Evolutionary conservation across 108 stramenopile species (phyloP).

Genomic region (Nitzschia palea): DNA sequence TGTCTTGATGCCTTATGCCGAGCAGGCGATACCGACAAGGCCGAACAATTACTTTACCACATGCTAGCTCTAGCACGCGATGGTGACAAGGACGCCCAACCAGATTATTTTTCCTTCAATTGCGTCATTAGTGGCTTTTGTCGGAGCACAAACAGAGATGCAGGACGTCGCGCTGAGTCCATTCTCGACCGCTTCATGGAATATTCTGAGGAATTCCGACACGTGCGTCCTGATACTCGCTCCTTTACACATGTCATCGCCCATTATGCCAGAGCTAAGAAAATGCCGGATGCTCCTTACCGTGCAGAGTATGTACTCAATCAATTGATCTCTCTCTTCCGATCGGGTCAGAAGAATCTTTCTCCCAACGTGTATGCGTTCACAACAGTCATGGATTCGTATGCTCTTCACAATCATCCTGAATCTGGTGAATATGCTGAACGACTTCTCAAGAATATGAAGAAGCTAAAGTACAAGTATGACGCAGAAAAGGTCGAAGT

Average conservation of each 20-base stretch:
- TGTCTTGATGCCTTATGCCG: slow-evolving; percentile 58
- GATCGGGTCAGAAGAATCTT: slow-evolving; percentile 50
- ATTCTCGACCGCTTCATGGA: slow-evolving; percentile 59
- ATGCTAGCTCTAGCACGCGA: slow-evolving; percentile 59
- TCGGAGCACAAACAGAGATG: slow-evolving; percentile 40
- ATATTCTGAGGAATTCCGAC: slow-evolving; percentile 58
- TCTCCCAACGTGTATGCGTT: slow-evolving; percentile 55
- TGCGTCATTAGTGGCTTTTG: slow-evolving; percentile 65
- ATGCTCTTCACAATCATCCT: slow-evolving; percentile 48
- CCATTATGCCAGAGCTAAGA: slow-evolving; percentile 48
- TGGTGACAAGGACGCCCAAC: slow-evolving; percentile 53
- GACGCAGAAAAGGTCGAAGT: slow-evolving; percentile 30
- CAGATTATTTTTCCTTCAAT: slow-evolving; percentile 72
- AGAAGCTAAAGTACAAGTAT: slow-evolving; percentile 39
- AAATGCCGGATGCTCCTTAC: slow-evolving; percentile 44
- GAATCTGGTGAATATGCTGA: slow-evolving; percentile 67
- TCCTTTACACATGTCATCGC: slow-evolving; percentile 71
- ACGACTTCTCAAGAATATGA: slow-evolving; percentile 51
- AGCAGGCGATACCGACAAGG: slow-evolving; percentile 45
- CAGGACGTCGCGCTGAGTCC: slow-evolving; percentile 56
- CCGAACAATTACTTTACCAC: slow-evolving; percentile 57
- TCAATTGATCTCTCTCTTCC: slow-evolving; percentile 47
- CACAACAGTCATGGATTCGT: slow-evolving; percentile 67
- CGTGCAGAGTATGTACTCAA: slow-evolving; percentile 46
- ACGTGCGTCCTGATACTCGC: slow-evolving; percentile 57